A percentile compares a stretch with the other conserved stretches of the same genome.
These are phyloP conservation scores for Sisymbrium irio DNA, from an alignment of 345 rosid species.

Conservation along the genomic window DNA sequence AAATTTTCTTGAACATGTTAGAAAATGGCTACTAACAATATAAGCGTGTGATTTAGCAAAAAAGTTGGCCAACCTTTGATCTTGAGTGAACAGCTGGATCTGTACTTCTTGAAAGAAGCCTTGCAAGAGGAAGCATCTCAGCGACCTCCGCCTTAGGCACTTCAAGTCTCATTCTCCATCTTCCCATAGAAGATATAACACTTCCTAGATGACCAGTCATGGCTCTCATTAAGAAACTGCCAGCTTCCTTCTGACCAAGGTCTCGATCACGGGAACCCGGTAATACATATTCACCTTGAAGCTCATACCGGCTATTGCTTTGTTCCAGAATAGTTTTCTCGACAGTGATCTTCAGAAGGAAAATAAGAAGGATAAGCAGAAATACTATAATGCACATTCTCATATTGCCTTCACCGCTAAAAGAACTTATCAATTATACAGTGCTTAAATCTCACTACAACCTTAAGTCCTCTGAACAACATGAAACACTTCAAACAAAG, in stretches of 20 bases:
- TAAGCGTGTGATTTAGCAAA: constrained; percentile 13
- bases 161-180: constrained; percentile 99
- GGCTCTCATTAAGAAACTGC: constrained; percentile 80
- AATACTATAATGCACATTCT: constrained; percentile 21
- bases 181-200: constrained; percentile 97
- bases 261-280: constrained; percentile 92
- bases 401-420: constrained; percentile 10
- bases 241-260: constrained; percentile 65
- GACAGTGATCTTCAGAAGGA: constrained; percentile 64
- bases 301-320: constrained; percentile 87
- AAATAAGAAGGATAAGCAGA: constrained; percentile 29
- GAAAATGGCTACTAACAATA: neutral
- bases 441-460: neutral
- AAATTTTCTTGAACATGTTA: neutral
- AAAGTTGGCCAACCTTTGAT: constrained; percentile 65
- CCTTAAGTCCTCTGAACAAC: constrained; percentile 3
- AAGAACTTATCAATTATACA: neutral
- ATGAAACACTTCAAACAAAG: neutral
- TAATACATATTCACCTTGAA: constrained; percentile 98
- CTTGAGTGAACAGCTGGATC: constrained; percentile 97
- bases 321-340: constrained; percentile 95
- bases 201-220: constrained; percentile 93
- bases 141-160: constrained; percentile 97
- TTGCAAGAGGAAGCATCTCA: constrained; percentile 99
- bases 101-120: constrained; percentile 92